phyloP scores from a whole-genome alignment of 2,329 filamentous ascomycete species.

The Paecilomyces fulvus region DNA sequence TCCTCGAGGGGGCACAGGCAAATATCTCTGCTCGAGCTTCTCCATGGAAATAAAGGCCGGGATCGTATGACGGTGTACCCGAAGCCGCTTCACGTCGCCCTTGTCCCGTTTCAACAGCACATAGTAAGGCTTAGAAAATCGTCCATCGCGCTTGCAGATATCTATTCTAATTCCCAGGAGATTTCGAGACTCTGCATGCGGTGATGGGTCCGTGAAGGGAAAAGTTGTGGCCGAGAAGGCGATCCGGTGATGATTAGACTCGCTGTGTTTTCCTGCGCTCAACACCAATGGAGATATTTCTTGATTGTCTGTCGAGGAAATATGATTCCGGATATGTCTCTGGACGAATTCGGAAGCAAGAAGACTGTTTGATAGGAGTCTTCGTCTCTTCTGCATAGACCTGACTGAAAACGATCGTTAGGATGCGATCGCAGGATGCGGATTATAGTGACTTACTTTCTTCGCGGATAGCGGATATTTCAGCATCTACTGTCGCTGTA shows the following conservation, averaged over 20 bases:
- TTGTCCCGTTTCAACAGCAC: slow-evolving; percentile 25
- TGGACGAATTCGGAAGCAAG: slow-evolving; percentile 32
- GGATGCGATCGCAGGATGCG: slow-evolving; percentile 4
- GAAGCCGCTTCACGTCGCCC: slow-evolving; percentile 15
- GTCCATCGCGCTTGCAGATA: slow-evolving; percentile 29
- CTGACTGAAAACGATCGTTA: slow-evolving; percentile 23
- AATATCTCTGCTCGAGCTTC: slow-evolving; percentile 28
- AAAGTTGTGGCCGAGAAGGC: slow-evolving; percentile 39
- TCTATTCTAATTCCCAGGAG: slow-evolving; percentile 37
- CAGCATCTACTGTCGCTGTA: slow-evolving; percentile 26
- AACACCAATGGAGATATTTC: slow-evolving; percentile 26
- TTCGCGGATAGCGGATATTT: slow-evolving; percentile 32
- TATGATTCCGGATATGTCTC: slow-evolving; percentile 15
- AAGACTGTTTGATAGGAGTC: slow-evolving; percentile 33
- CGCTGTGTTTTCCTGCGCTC: slow-evolving; percentile 22
- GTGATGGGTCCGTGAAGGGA: slow-evolving; percentile 37
- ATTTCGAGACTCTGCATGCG: slow-evolving; percentile 17
- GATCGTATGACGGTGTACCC: slow-evolving; percentile 37
- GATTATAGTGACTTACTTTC: slow-evolving; percentile 25
- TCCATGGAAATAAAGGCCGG: slow-evolving; percentile 35
- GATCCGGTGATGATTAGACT: slow-evolving; percentile 35
- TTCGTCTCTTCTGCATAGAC: slow-evolving; percentile 29
- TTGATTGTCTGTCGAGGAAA: slow-evolving; percentile 12
- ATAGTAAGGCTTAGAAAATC: slow-evolving; percentile 37
- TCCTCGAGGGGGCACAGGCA: slow-evolving; percentile 12